Percentiles rank a stretch among this genome's conserved stretches.
Evolutionary conservation across 2,329 filamentous ascomycete genomes (phyloP).

Genomic region (Cladosporium austrohemisphaericum): DNA sequence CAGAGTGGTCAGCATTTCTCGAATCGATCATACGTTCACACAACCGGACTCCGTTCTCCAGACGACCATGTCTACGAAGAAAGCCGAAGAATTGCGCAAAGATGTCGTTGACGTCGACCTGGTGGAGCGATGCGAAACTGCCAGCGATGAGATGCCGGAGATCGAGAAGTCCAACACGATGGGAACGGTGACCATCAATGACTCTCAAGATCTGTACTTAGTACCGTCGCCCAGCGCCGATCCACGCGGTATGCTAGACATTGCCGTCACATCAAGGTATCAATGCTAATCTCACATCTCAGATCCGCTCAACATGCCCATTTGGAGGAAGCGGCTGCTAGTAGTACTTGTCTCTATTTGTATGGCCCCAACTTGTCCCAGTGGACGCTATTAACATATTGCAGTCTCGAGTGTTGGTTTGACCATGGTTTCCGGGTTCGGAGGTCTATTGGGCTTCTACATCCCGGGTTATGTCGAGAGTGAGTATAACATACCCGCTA

Average conservation of each 20-base stretch:
- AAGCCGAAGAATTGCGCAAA: background rate
- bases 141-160: background rate
- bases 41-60: too few species aligned
- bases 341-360: slow-evolving; percentile 30
- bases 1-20: background rate
- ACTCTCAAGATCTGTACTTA: slow-evolving; percentile 26
- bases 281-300: background rate
- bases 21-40: background rate
- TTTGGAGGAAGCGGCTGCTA: slow-evolving; percentile 30
- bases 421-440: slow-evolving; percentile 40
- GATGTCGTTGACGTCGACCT: slow-evolving; percentile 6
- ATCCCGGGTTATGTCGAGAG: slow-evolving; percentile 37
- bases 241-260: slow-evolving; percentile 25
- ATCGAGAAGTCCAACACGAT: slow-evolving; percentile 18
- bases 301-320: slow-evolving; percentile 32
- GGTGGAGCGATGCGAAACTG: slow-evolving; percentile 3
- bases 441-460: slow-evolving; percentile 41
- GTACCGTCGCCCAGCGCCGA: slow-evolving; percentile 31
- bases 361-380: slow-evolving; percentile 13
- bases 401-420: slow-evolving; percentile 40
- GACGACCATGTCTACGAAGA: background rate
- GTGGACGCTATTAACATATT: slow-evolving; percentile 10
- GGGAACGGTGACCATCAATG: slow-evolving; percentile 32
- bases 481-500: slow-evolving; percentile 8
- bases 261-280: background rate